These are phyloP conservation scores for Aspergillus ibericus DNA, from an alignment of 2,329 filamentous ascomycete genomes.

Conservation along the genomic window DNA sequence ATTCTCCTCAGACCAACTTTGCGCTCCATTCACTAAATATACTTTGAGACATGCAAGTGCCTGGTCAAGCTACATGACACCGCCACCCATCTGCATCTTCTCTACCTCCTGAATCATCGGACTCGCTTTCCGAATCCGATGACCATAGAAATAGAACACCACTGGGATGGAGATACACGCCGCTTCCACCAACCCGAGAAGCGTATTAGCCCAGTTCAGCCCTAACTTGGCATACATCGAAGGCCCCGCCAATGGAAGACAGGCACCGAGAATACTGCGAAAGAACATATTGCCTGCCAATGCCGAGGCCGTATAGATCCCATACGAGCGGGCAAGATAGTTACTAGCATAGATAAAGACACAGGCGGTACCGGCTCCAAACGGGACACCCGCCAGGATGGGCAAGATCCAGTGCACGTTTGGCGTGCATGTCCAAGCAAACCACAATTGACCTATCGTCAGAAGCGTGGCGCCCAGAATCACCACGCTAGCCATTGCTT, in stretches of 20 bases:
- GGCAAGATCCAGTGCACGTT: conserved; percentile 75
- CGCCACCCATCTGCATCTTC: not conserved
- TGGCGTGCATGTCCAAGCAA: conserved; percentile 81
- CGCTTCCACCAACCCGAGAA: conserved; percentile 70
- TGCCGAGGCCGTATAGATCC: conserved; percentile 75
- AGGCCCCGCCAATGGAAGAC: conserved; percentile 70
- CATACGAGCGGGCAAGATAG: conserved; percentile 74
- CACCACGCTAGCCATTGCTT: conserved; percentile 75
- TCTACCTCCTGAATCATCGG: conserved; percentile 44
- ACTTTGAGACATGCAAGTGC: too few species aligned
- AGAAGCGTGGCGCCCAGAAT: conserved; percentile 72
- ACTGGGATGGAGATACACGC: conserved; percentile 73
- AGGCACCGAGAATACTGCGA: conserved; percentile 64
- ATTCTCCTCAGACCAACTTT: too few species aligned
- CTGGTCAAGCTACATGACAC: too few species aligned
- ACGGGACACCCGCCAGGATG: conserved; percentile 75
- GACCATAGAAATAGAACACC: conserved; percentile 64
- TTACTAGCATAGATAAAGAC: conserved; percentile 78
- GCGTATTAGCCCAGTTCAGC: conserved; percentile 73
- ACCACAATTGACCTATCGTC: conserved; percentile 75
- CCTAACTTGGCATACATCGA: conserved; percentile 67
- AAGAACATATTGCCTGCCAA: conserved; percentile 74
- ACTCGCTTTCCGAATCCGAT: conserved; percentile 55
- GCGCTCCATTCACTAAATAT: too few species aligned
- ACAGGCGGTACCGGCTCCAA: conserved; percentile 70